Base-by-base conservation (phyloP, 2,329 filamentous ascomycete genomes). In the Ceratocystis cubensis region DNA sequence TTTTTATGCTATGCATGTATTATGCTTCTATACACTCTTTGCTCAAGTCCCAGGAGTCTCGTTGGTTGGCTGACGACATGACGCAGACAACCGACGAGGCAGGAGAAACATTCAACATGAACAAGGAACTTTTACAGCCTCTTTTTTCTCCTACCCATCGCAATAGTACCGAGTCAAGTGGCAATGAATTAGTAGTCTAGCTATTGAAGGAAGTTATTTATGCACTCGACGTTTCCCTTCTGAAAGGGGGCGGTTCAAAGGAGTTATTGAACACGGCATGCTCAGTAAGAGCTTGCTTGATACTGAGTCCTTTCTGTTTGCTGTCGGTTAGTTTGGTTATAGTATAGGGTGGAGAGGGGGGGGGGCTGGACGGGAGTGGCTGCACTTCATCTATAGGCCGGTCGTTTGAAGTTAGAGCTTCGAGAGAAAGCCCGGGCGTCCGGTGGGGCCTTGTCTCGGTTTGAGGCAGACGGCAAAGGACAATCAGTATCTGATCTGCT, bases 401-500 rank as follows among this genome's bases (percentile, higher is more conserved):
- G 48, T n/a, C 48, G n/a, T 53, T 37, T 15, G n/a, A 59, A 25
- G 56, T 8, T 30, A 8, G 33, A 59, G 25, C 56, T 59, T 59
- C 56, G 28, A 59, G 56, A 37, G 56, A 30, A 37, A 37, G 56
- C 56, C 15, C 28, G 56, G 56, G 56, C 28, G 56, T 37, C 37
- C 30, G 56, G 56, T 59, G 56, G 56, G 56, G 25, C 28, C 56
- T 59, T 59, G 56, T 59, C 56, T 59, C 56, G 56, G 56, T 20
- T 33, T 59, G 56, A 59, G 30, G 56, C 25, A 59, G 56, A 59
- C 56, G 56, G 28, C 56, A 33, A 17, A 8, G 56, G 56, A 33
- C 28, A 10, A 20, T 41, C 37, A 41, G 37, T 59, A 30, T 20
- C 25, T 37, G 17, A 37, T 15, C 25, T 59, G 6, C 56, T n/a